These are phyloP conservation scores for Hevea brasiliensis DNA, from an alignment of 345 rosid genomes.

Conservation along the genomic window DNA sequence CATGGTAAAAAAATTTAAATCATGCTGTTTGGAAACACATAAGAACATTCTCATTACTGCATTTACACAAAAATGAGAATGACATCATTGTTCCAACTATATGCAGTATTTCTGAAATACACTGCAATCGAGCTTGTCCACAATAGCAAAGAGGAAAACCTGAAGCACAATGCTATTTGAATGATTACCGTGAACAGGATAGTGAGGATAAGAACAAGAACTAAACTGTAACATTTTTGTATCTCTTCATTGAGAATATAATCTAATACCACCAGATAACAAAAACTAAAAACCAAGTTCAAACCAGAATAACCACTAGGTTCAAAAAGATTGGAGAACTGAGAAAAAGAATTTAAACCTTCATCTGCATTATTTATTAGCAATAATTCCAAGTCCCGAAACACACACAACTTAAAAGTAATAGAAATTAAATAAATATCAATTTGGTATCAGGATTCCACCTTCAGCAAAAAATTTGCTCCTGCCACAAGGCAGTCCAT, in stretches of 20 bases:
- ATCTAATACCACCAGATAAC: not conserved
- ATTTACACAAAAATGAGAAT: not conserved
- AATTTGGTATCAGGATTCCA: slow-evolving; percentile 29
- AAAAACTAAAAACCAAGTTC: not conserved
- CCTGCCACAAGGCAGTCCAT: slow-evolving; percentile 99
- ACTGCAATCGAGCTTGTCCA: not conserved
- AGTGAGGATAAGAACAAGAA: not conserved
- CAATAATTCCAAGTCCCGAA: not conserved
- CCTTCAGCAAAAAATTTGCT: slow-evolving; percentile 97
- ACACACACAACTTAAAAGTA: not conserved
- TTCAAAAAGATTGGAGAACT: not conserved
- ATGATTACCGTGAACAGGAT: not conserved
- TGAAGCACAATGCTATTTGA: not conserved
- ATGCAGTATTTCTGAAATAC: not conserved
- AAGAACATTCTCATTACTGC: not conserved
- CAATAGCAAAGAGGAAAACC: not conserved
- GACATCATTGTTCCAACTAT: not conserved
- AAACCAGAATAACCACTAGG: not conserved
- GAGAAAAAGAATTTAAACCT: not conserved
- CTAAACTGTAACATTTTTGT: not conserved
- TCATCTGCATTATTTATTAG: not conserved
- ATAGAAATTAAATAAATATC: slow-evolving; percentile 1
- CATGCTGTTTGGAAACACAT: not conserved
- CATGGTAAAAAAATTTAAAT: not conserved
- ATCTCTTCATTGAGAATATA: not conserved